Base-by-base conservation (phyloP, 495 filamentous ascomycete species). In the Penicillium nucicola region DNA sequence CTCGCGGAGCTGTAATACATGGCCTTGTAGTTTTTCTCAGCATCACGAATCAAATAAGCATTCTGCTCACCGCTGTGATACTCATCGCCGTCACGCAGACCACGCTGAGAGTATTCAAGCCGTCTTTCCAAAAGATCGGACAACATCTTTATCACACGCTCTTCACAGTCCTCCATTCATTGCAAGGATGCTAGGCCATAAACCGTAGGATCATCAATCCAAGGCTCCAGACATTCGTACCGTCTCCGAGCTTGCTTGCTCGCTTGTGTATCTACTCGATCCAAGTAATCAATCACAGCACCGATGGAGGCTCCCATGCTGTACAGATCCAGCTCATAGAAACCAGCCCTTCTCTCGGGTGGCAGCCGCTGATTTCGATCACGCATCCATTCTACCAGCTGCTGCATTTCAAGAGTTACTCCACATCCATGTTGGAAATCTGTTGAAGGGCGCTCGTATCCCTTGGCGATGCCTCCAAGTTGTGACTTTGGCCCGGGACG, bases 371-470 rank as follows among this genome's bases (percentile, higher is more conserved):
- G 45, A 50, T 84, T 82, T 48, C 65, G 69, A 14, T 68, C 45
- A 5, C 77, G 65, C 60, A 83, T 63, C 81, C 80, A 84, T 53
- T 83, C 79, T n/a, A 78, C 71, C 14, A 84, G 74, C 0, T 70
- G 61, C 18, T 80, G 78, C 57, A 79, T 76, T 52, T 83, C 79
- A 19, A 19, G 56, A 53, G 45, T 83, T 83, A 10, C 78, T 70
- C 81, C 81, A 84, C 80, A 83, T 83, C 80, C 80, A 84, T 4
- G 77, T 80, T 18, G 81, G 80, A 36, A 83, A 84, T 14, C 78
- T 62, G 42, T 72, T 61, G 56, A 84, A 83, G 9, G 71, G 69
- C n/a, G n/a, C 33, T 75, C 70, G 8, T 67, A 48, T 5, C 62
- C 64, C 2, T 60, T 55, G 3, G 57, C 40, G 13, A 42, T 49